Base-by-base conservation (phyloP, 2,329 filamentous ascomycete genomes). In the Exophiala xenobiotica region DNA sequence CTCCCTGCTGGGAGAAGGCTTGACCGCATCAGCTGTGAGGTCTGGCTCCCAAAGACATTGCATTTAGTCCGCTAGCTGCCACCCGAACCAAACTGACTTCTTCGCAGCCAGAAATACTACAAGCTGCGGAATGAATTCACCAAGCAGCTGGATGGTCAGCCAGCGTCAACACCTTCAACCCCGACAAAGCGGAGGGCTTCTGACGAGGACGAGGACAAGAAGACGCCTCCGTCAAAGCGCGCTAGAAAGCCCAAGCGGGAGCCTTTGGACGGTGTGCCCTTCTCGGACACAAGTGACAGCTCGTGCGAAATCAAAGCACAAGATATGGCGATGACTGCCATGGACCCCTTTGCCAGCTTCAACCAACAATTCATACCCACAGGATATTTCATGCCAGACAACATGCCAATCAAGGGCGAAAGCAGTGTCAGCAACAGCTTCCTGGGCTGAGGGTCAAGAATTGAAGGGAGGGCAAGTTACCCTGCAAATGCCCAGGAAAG, bases 51-150 rank as follows among this genome's bases (percentile, higher is more conserved):
- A 9, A 16, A 18, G n/a, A n/a, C n/a, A n/a, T n/a, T n/a, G n/a
- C n/a, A n/a, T n/a, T n/a, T n/a, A n/a, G n/a, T n/a, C n/a, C n/a
- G n/a, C n/a, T n/a, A n/a, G n/a, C n/a, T n/a, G n/a, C n/a, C n/a
- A n/a, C n/a, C n/a, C n/a, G n/a, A n/a, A n/a, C n/a, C n/a, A n/a
- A n/a, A n/a, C 26, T 19, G 9, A 22, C 33, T 33, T 27, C 38
- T 24, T 37, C 35, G 37, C 44, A 62, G 60, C 12, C 60, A 62
- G 40, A 61, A 59, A 26, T 62, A 61, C 49, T 62, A 60, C 48
- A 62, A 61, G 40, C 52, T 62, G 16, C 53, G 58, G 18, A 55
- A 55, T 9, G 60, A 60, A 16, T 40, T 52, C 9, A 52, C 50
- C 19, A 53, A 53, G 41, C 14, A 49, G 8, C 44, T 46, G 1